Base-by-base conservation (phyloP, 306 rosid genomes). In the Morella rubra region DNA sequence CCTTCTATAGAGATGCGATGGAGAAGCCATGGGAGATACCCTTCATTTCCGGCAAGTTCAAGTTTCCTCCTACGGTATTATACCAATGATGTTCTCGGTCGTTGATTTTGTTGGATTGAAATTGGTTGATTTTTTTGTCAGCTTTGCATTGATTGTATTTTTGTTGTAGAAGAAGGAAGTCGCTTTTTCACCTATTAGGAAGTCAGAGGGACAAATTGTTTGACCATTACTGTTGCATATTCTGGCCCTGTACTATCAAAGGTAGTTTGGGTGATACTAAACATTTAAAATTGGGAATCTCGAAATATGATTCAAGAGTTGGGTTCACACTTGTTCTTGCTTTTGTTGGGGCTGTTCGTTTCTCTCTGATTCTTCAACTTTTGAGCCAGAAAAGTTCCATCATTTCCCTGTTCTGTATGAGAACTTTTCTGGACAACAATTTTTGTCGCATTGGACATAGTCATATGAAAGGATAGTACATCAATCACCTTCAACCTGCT, bases 11-110 rank as follows among this genome's bases (percentile, higher is more conserved):
- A 27, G 98, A 96, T 77, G 81, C 92, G 71, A 90, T 87, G 0
- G 83, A 86, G 68, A 89, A 88, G 2, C 85, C 84, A 0, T 82
- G 69, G 81, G 81, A 84, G 42, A 88, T 92, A 46, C 99, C 99
- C 5, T 96, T 96, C 80, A 62, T 96, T 45, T 84, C 90, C 0
- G 84, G 82, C 47, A 85, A 84, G 76, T 91, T 91, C 81, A 91
- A 83, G 85, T 56, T 91, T 83, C 99, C 99, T 60, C 93, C 96
- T 60, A 89, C 90, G 80, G 88, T 85, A 24, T 62, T 95, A 80
- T 92, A 95, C 83, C 91, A 84, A 20, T 92, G 90, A 92, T 76
- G 44, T 16, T 40, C 46, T 37, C 16, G 51, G 41, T 55, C 56
- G 44, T 52, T 59, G 53, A 49, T 77, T 69, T 64, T 42, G 19